Evolutionary conservation across 2,329 filamentous ascomycete species (phyloP).

Genomic region (Trichoderma breve): DNA sequence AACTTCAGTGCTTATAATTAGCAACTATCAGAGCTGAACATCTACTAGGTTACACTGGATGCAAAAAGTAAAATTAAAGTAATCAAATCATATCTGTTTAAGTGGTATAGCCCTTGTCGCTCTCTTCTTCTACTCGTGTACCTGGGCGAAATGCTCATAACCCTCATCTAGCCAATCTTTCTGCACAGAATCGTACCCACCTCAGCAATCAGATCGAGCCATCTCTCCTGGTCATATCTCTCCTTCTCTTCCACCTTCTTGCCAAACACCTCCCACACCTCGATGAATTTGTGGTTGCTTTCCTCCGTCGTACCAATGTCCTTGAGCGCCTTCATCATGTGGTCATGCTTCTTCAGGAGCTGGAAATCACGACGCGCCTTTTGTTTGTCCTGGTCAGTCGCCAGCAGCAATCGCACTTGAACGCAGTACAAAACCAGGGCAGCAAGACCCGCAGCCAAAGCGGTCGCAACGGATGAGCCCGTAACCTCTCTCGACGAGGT

Average conservation of each 20-base stretch:
- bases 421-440: conserved; percentile 33
- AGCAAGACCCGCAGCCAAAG: conserved; percentile 32
- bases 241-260: conserved; percentile 24
- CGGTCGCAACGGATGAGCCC: conserved; percentile 33
- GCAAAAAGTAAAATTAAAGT: neutral
- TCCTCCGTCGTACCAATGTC: conserved; percentile 25
- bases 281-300: conserved; percentile 28
- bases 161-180: conserved; percentile 13
- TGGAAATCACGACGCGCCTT: conserved; percentile 21
- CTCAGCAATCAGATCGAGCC: conserved; percentile 23
- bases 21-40: neutral
- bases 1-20: neutral
- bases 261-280: conserved; percentile 30
- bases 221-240: conserved; percentile 17
- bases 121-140: neutral
- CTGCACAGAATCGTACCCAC: conserved; percentile 17
- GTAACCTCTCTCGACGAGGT: neutral
- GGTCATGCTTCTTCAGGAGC: conserved; percentile 22
- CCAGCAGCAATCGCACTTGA: conserved; percentile 21
- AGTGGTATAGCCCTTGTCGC: neutral
- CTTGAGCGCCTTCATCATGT: conserved; percentile 24
- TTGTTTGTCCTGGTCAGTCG: conserved; percentile 21
- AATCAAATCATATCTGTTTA: neutral
- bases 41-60: neutral
- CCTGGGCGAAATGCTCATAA: neutral